Evolutionary conservation across 805 yeast genomes (phyloP), one percentile per base, ranked within the genome.

Genomic region (Yamadazyma ubonensis): DNA sequence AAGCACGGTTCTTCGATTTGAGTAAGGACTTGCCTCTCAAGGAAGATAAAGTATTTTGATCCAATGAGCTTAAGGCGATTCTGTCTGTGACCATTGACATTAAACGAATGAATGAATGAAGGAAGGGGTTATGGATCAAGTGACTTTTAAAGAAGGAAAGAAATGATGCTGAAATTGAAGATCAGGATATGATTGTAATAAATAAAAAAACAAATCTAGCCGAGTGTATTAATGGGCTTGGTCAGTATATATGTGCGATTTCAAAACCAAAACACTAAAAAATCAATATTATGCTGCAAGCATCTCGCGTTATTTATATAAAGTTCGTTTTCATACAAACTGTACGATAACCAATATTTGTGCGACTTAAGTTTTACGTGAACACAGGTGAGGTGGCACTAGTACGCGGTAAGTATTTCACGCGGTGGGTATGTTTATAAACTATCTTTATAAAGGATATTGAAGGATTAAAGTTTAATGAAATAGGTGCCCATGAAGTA

Each of bases 51-150:
- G 41, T 11, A 19, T 36, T 41, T 20, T 28, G 38, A 32, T 33
- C 38, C 20, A 41, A 29, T 30, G 44, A 36, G 17, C 41, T 28
- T 18, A 41, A 41, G 11, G 33, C 44, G 11, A 29, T 33, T 36
- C 44, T 41, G 36, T 41, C 44, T n/a, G 43, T 36, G 10, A 40
- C 37, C 36, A 31, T 36, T 10, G 43, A 40, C 43, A 40, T 40
- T 29, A 9, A 23, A 15, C n/a, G 12, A 12, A 19, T 20, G n/a
- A 12, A 12, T n/a, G n/a, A n/a, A n/a, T n/a, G n/a, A n/a, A n/a
- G n/a, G n/a, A n/a, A n/a, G n/a, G n/a, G n/a, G n/a, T n/a, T n/a
- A n/a, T n/a, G n/a, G 27, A 22, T n/a, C 18, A 17, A 12, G 7
- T 5, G 11, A 15, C 16, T n/a, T 23, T 18, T 7, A 15, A 20